A percentile compares a stretch with the other conserved stretches of the same genome.
Evolutionary conservation across 306 rosid genomes (phyloP).

Genomic region (Oxytropis ochrocephala): DNA sequence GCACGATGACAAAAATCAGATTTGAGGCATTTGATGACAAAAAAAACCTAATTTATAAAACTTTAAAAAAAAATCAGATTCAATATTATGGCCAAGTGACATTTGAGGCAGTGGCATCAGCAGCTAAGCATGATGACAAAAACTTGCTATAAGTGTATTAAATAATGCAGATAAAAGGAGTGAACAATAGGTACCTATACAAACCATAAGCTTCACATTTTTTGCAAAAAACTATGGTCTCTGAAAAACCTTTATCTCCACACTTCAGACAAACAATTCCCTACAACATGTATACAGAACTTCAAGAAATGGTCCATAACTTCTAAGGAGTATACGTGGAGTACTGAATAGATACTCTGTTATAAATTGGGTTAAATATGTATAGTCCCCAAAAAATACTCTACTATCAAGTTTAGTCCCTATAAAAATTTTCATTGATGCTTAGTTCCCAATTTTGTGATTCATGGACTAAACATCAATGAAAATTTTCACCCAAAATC

Average conservation of each 20-base stretch:
- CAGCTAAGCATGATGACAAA: not conserved
- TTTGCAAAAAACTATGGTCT: slow-evolving; percentile 24
- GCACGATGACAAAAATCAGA: too few relatives aligned
- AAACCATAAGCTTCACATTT: slow-evolving; percentile 20
- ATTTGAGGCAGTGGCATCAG: not conserved
- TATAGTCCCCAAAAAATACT: too few relatives aligned
- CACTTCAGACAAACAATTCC: slow-evolving; percentile 36
- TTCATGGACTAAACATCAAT: too few relatives aligned
- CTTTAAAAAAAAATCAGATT: too few relatives aligned
- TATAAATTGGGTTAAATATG: too few relatives aligned
- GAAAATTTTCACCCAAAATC: too few relatives aligned
- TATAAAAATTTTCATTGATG: too few relatives aligned
- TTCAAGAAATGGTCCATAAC: not conserved
- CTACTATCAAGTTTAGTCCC: too few relatives aligned
- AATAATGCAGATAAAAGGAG: not conserved
- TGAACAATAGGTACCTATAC: slow-evolving; percentile 30
- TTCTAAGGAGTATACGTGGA: not conserved
- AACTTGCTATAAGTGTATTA: not conserved
- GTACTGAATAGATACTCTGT: not conserved
- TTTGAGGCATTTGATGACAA: too few relatives aligned
- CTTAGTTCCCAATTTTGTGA: too few relatives aligned
- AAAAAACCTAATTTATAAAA: too few relatives aligned
- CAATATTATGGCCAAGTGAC: not conserved
- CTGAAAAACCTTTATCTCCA: slow-evolving; percentile 25
- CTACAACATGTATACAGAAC: slow-evolving; percentile 11